phyloP scores from a whole-genome alignment of 768 basidiomycete species.

The Pisolithus sp. region DNA sequence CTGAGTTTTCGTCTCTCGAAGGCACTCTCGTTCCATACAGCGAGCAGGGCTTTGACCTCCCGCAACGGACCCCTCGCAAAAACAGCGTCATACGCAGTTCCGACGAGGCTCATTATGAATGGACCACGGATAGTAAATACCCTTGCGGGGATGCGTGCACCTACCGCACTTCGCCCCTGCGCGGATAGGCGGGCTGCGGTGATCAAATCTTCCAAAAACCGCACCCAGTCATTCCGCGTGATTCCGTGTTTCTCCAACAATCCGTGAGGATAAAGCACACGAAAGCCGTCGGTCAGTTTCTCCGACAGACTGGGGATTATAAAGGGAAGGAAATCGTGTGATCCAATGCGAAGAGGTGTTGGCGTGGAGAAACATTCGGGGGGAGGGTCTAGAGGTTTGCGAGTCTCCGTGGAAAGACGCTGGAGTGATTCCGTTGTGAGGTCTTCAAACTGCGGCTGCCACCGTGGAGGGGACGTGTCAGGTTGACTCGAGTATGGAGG shows the following conservation, averaged over 20 bases:
- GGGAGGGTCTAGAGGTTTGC: conserved; percentile 26
- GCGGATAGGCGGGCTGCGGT: conserved; percentile 23
- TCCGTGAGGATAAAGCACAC: conserved; percentile 18
- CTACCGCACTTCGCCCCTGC: conserved; percentile 16
- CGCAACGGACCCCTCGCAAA: conserved; percentile 14
- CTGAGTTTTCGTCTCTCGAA: conserved; percentile 26
- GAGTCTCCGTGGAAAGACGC: neutral
- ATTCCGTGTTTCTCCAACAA: conserved; percentile 26
- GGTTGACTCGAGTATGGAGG: conserved; percentile 5
- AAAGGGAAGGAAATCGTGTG: conserved; percentile 23
- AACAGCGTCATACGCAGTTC: conserved; percentile 13
- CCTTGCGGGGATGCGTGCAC: conserved; percentile 16
- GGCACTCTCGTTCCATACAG: conserved; percentile 27
- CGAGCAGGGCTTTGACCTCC: conserved; percentile 21
- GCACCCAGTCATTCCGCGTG: conserved; percentile 20
- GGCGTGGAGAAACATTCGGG: conserved; percentile 23
- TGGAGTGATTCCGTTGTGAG: conserved; percentile 5
- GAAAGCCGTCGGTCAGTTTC: conserved; percentile 20
- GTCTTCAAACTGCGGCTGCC: conserved; percentile 24
- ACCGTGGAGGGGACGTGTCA: conserved; percentile 16
- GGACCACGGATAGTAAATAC: conserved; percentile 10
- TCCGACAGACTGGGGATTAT: conserved; percentile 17
- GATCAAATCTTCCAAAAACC: conserved; percentile 24
- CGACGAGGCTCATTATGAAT: conserved; percentile 10
- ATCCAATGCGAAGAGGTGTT: conserved; percentile 22